These are phyloP conservation scores for Sporothrix humicola DNA, from an alignment of 2,329 filamentous ascomycete genomes.

Conservation along the genomic window DNA sequence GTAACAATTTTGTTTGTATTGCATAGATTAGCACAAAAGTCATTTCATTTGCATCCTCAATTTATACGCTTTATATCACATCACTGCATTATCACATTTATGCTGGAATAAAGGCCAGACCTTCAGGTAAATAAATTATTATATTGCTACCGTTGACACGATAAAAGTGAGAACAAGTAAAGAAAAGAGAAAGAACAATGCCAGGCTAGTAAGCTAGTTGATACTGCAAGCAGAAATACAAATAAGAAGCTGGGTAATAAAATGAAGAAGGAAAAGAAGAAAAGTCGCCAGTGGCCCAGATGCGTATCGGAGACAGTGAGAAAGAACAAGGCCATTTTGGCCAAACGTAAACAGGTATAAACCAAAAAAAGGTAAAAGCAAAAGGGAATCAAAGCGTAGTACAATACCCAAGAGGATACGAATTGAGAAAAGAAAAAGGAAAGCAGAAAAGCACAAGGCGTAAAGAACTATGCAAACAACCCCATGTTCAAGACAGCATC, in stretches of 20 bases:
- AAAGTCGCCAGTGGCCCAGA: background rate
- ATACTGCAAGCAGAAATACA: constrained; percentile 13
- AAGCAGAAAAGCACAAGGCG: background rate
- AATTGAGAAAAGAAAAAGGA: constrained; percentile 60
- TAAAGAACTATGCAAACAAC: background rate
- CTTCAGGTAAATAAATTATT: background rate
- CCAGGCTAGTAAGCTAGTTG: constrained; percentile 9
- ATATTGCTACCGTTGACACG: constrained; percentile 1
- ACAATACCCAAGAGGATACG: background rate
- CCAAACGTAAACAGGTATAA: background rate
- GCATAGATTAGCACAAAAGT: constrained; percentile 27
- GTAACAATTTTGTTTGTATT: background rate
- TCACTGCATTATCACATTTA: background rate
- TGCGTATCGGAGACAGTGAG: background rate
- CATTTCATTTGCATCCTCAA: background rate
- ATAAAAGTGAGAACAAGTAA: background rate
- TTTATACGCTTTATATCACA: too few species aligned
- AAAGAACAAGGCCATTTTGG: background rate
- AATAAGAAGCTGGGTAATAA: background rate
- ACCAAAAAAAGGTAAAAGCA: background rate
- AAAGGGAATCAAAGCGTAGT: constrained; percentile 24
- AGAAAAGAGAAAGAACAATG: background rate
- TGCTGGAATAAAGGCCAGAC: background rate
- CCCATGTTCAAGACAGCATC: background rate
- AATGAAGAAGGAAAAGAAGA: background rate